Base-by-base conservation (phyloP, 2,329 filamentous ascomycete species). In the Apiospora pterosperma region DNA sequence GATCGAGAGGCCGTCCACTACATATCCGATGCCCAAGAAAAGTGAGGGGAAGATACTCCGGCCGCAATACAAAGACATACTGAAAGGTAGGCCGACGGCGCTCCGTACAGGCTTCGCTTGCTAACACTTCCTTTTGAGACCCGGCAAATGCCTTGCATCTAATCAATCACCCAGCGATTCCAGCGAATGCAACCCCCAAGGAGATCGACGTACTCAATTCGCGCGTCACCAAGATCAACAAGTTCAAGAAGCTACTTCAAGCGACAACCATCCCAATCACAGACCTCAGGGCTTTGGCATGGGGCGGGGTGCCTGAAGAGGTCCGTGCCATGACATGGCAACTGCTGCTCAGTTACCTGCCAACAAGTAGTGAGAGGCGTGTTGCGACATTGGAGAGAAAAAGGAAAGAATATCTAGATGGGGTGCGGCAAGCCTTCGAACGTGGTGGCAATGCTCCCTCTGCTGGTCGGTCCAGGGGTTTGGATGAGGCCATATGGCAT, bases 301-400 rank as follows among this genome's bases (percentile, higher is more conserved):
- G 96, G 96, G 96, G 94, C 62, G 96, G 96, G 14, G 87, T 98
- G 39, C 96, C 96, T 0, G 90, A 93, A 71, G 96, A 99, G 80
- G 93, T 99, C 21, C 92, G 96, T 64, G 93, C 96, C 61, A 97
- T 99, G 91, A 96, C 95, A n/a, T 99, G 96, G 96, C 94, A 98
- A 78, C 84, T 99, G 28, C 84, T 99, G 23, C 87, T 99, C 28
- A 96, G 95, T 65, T 99, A 99, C 76, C 85, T 99, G 5, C 96
- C 96, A 1, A 96, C 95, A n/a, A 97, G 93, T 74, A 97, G 93
- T 71, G 96, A 99, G 76, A 86, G 96, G 67, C 88, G 96, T 62
- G 92, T 98, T 8, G 87, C 92, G 0, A 96, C 94, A 0, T 83
- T 99, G 11, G 96, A 99, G 76, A 85, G 96, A 65, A 99, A 99